Base-by-base conservation (phyloP, 257 asterid genomes). In the Przewalskia tangutica region DNA sequence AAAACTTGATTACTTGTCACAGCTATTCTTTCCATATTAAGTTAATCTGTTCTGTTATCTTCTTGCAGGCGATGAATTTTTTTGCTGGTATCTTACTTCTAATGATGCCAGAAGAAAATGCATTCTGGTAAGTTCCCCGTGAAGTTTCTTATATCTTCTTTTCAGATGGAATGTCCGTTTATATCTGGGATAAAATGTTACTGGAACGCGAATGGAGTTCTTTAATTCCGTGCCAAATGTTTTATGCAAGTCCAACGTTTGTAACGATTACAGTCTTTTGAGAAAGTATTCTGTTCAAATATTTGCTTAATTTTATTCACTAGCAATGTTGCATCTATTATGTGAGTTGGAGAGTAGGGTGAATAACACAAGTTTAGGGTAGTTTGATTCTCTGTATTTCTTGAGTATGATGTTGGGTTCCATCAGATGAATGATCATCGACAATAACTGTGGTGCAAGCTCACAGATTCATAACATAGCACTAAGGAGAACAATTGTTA, bases 71-170 rank as follows among this genome's bases (percentile, higher is more conserved):
- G 27, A 95, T 95, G 98, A 93, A 95, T 85, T 95, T 93, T 82
- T 95, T 93, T 87, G 98, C 97, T 84, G 98, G 98, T 83, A 85
- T 95, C 81, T 88, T 95, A 84, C 92, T 95, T 86, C 95, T 93
- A 83, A 93, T 95, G 96, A 92, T 95, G 98, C 97, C 98, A 0
- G 98, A 95, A 86, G 98, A 95, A 90, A 95, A 95, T 88, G 97
- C 98, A 51, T 95, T 95, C 87, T 95, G 98, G 98, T 95, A 86
- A 87, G 94, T 87, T 83, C 82, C 80, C 83, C 81, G 84, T 83
- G 81, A 82, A 80, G 63, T 51, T 82, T 82, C 12, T 48, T 20
- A 1, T 20, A 20, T 23, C 79, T 73, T 48, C 23, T 50, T 48
- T 75, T 75, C 44, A 13, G 14, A 23, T 23, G 62, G 44, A 75